Percentiles rank a stretch among this genome's conserved stretches.
phyloP scores from a whole-genome alignment of 176 grass and related monocot genomes.

The Phyllostachys edulis region DNA sequence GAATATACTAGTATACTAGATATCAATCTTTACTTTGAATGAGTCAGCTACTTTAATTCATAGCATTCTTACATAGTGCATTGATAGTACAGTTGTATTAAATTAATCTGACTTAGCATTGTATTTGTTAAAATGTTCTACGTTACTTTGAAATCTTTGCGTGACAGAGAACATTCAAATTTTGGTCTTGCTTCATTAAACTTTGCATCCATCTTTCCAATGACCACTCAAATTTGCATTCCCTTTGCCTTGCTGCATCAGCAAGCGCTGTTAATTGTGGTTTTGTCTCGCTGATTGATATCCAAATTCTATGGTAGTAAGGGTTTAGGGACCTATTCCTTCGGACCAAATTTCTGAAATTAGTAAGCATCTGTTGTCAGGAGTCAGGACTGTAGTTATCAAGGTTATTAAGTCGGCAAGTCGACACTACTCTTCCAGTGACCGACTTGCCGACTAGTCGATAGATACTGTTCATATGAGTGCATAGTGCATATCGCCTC shows the following conservation, averaged over 20 bases:
- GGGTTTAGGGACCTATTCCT: not conserved
- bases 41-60: not conserved
- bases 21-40: slow-evolving; percentile 19
- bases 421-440: too few relatives aligned
- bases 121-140: slow-evolving; percentile 1
- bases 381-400: not conserved
- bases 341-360: not conserved
- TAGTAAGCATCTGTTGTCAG: slow-evolving; percentile 7
- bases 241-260: not conserved
- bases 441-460: too few relatives aligned
- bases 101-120: slow-evolving; percentile 3
- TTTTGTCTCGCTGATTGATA: not conserved
- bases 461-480: too few relatives aligned
- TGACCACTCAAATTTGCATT: not conserved
- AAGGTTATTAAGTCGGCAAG: too few relatives aligned
- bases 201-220: not conserved
- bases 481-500: too few relatives aligned
- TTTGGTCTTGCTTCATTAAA: not conserved
- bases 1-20: not conserved
- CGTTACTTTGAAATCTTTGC: not conserved
- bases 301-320: not conserved
- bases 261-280: not conserved
- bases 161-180: not conserved
- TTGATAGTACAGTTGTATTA: not conserved
- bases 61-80: not conserved